These are phyloP conservation scores for Heimioporus sp. DNA, from an alignment of 768 basidiomycete species.

Conservation along the genomic window DNA sequence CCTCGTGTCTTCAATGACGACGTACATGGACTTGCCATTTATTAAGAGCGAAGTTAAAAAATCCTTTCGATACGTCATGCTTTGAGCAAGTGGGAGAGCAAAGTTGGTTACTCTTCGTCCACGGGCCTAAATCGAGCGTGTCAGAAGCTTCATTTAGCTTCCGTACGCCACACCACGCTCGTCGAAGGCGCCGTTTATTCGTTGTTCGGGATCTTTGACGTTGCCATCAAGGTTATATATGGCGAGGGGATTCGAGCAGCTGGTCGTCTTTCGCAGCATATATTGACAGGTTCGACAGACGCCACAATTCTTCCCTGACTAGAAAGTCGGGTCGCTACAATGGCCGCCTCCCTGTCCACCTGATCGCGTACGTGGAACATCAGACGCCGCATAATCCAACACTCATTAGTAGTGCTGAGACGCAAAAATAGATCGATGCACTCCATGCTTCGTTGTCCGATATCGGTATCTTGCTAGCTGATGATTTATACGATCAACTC, in stretches of 20 bases:
- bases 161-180: not conserved
- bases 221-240: not conserved
- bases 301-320: constrained; percentile 1
- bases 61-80: constrained; percentile 1
- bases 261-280: constrained; percentile 3
- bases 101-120: not conserved
- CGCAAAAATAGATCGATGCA: not conserved
- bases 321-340: not conserved
- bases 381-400: not conserved
- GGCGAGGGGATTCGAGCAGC: not conserved
- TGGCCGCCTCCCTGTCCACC: not conserved
- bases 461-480: not conserved
- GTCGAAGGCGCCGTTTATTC: constrained; percentile 1
- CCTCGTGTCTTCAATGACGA: constrained; percentile 1
- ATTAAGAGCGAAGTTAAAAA: not conserved
- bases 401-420: not conserved
- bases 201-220: not conserved
- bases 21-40: not conserved
- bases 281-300: not conserved
- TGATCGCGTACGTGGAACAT: not conserved
- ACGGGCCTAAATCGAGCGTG: not conserved
- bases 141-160: not conserved
- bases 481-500: not conserved
- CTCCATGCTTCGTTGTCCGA: not conserved
- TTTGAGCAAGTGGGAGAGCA: no score